A percentile compares a stretch with the other conserved stretches of the same genome.
Evolutionary conservation across 1,284 basidiomycete genomes (phyloP).

Genomic region (Apiotrichum sp.): DNA sequence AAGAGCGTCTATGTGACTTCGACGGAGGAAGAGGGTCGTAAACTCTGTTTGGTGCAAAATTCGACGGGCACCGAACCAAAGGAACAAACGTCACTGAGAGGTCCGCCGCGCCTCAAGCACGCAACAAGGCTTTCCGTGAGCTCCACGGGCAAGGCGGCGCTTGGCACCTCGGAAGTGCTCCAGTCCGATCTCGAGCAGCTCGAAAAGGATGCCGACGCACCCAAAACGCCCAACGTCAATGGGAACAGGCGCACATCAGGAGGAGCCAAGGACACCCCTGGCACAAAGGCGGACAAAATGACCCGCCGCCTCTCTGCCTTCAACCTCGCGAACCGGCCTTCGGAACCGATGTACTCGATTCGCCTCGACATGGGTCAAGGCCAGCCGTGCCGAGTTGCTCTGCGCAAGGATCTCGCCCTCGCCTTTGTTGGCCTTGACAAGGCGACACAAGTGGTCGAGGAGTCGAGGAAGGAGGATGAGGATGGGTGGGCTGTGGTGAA

Average conservation of each 20-base stretch:
- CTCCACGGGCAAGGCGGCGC: constrained; percentile 24
- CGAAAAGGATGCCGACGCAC: constrained; percentile 1
- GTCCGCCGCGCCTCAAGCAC: constrained; percentile 23
- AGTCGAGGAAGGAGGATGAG: constrained; percentile 27
- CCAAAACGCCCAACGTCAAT: constrained; percentile 17
- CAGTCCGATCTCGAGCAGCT: constrained; percentile 35
- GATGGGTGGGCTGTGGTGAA: constrained; percentile 27
- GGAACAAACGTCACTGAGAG: constrained; percentile 12
- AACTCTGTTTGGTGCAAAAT: constrained; percentile 28
- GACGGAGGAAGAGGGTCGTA: constrained; percentile 35
- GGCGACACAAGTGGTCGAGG: constrained; percentile 24
- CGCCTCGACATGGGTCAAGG: constrained; percentile 28
- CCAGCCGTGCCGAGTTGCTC: constrained; percentile 34
- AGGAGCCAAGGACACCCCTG: constrained; percentile 21
- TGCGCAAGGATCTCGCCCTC: constrained; percentile 35
- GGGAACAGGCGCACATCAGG: neutral
- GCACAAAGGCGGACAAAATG: constrained; percentile 26
- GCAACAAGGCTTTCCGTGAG: constrained; percentile 29
- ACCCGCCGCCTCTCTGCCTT: constrained; percentile 29
- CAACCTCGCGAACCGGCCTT: constrained; percentile 13
- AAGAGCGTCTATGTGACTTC: constrained; percentile 30
- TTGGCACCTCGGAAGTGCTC: constrained; percentile 31
- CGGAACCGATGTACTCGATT: constrained; percentile 36
- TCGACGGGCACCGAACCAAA: constrained; percentile 25
- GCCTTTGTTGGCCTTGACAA: constrained; percentile 35